These are phyloP conservation scores for Corylus americana DNA, from an alignment of 306 rosid genomes.

Conservation along the genomic window DNA sequence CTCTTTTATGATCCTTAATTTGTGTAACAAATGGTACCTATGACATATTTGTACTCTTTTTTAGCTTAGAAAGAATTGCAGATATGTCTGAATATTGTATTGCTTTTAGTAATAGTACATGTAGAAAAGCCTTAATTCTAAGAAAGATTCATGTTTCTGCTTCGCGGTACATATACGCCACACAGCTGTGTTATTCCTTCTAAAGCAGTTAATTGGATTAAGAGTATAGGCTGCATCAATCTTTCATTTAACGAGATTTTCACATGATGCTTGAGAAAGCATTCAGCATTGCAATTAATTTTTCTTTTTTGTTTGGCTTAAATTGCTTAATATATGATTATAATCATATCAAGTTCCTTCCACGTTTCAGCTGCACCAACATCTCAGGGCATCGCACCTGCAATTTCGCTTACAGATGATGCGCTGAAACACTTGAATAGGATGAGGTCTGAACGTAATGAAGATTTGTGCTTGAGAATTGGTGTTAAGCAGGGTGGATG, in stretches of 20 bases:
- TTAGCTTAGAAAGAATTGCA: not conserved
- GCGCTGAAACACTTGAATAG: conserved; percentile 91
- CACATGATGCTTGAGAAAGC: not conserved
- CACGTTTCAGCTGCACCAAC: conserved; percentile 45
- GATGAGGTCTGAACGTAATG: conserved; percentile 80
- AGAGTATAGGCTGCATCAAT: not conserved
- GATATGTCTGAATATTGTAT: not conserved
- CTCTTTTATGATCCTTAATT: not conserved
- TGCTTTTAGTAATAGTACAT: not conserved
- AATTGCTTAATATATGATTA: not conserved
- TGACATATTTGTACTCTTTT: not conserved
- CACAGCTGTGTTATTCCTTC: not conserved
- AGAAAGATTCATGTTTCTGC: not conserved
- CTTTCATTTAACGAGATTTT: not conserved
- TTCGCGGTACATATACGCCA: not conserved
- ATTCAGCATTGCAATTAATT: not conserved
- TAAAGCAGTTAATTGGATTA: not conserved
- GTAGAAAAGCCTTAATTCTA: not conserved
- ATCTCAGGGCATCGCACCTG: conserved; percentile 47
- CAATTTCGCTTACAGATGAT: conserved; percentile 53
- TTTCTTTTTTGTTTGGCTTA: not conserved
- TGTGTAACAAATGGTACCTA: not conserved
- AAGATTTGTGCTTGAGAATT: conserved; percentile 84
- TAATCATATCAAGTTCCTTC: not conserved
- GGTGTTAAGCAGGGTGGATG: conserved; percentile 99